phyloP scores from a whole-genome alignment of 768 basidiomycete species.

The Podaxis sp. region DNA sequence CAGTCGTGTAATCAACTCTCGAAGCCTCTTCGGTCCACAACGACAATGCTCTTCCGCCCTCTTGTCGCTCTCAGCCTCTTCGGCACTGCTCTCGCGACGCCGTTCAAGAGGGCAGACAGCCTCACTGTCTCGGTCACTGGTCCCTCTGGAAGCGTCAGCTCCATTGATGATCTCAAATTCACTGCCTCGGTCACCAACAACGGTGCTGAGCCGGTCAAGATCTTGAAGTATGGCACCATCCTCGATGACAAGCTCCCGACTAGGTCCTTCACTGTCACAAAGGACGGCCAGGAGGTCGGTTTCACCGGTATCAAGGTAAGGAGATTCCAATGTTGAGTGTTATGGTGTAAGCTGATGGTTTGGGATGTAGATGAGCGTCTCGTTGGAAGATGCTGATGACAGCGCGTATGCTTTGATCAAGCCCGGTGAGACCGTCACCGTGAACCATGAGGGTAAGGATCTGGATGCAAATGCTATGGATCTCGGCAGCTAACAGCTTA shows the following conservation, averaged over 20 bases:
- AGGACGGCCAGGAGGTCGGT: constrained; percentile 30
- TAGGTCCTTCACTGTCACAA: constrained; percentile 38
- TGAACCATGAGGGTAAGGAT: constrained; percentile 31
- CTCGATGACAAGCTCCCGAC: constrained; percentile 39
- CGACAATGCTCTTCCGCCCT: constrained; percentile 24
- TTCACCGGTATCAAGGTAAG: constrained; percentile 42
- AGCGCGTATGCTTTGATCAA: constrained; percentile 33
- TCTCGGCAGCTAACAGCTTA: neutral
- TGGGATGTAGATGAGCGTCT: constrained; percentile 28
- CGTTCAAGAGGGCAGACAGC: constrained; percentile 26
- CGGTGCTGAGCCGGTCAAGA: constrained; percentile 33
- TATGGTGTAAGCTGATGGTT: neutral
- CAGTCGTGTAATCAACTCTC: neutral
- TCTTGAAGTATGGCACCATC: constrained; percentile 44
- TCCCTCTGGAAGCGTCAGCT: constrained; percentile 25
- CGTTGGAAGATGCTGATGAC: constrained; percentile 32
- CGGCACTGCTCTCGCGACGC: constrained; percentile 25
- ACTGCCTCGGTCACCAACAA: constrained; percentile 37
- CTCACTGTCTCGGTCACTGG: constrained; percentile 27
- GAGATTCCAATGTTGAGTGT: neutral
- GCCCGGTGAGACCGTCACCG: constrained; percentile 35
- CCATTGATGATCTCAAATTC: constrained; percentile 35
- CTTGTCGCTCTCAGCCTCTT: constrained; percentile 24
- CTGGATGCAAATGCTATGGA: neutral
- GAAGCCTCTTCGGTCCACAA: neutral